A percentile compares a stretch with the other conserved stretches of the same genome.
These are phyloP conservation scores for Boletellus emodensis DNA, from an alignment of 768 basidiomycete genomes.

Conservation along the genomic window DNA sequence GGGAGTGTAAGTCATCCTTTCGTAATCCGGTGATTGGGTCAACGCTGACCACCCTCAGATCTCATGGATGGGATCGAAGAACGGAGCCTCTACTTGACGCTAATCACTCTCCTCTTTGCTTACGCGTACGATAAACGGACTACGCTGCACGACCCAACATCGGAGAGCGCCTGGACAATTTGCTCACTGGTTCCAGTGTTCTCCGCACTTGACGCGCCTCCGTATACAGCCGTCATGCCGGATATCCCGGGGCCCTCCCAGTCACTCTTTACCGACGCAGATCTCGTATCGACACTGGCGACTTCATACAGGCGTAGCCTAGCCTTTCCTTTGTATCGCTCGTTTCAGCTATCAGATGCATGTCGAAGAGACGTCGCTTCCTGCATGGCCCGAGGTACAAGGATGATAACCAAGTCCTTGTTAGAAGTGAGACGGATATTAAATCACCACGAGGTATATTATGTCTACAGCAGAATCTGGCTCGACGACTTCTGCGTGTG, in stretches of 20 bases:
- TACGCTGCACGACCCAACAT: conserved; percentile 73
- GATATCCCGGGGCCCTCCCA: conserved; percentile 4
- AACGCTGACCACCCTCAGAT: conserved; percentile 41
- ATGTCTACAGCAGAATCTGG: conserved; percentile 87
- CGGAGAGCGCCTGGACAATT: conserved; percentile 88
- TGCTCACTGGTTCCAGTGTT: conserved; percentile 69
- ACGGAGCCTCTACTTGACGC: conserved; percentile 61
- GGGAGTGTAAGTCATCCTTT: conserved; percentile 43
- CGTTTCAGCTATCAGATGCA: conserved; percentile 66
- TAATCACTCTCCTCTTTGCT: conserved; percentile 72
- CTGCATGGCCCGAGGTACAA: conserved; percentile 57
- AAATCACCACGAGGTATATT: conserved; percentile 82
- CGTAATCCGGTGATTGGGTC: neutral
- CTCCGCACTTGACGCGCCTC: conserved; percentile 75
- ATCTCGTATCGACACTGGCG: conserved; percentile 49
- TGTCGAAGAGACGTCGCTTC: conserved; percentile 63
- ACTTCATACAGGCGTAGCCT: conserved; percentile 73
- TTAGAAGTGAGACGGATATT: conserved; percentile 70
- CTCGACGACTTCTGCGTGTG: conserved; percentile 82
- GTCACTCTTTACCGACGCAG: conserved; percentile 36
- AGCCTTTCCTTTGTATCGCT: conserved; percentile 76
- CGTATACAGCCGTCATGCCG: conserved; percentile 33
- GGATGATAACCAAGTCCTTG: conserved; percentile 59
- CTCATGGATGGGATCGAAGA: conserved; percentile 53
- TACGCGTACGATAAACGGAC: conserved; percentile 79